These are phyloP conservation scores for Microdochium trichocladiopsis DNA, from an alignment of 2,329 filamentous ascomycete species.

Conservation along the genomic window DNA sequence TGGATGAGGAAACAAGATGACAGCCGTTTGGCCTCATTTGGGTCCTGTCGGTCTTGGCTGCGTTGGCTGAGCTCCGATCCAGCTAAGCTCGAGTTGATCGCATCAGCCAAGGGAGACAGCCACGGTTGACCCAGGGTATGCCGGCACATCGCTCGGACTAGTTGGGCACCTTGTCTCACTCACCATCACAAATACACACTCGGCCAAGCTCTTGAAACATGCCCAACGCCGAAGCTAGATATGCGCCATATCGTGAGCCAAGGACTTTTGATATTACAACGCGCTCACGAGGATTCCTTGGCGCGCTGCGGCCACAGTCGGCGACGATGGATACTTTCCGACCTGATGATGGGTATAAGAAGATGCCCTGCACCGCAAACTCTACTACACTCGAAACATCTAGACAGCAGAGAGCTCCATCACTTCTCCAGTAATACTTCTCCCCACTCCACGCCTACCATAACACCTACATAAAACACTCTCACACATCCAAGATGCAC, in stretches of 20 bases:
- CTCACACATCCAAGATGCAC: neutral
- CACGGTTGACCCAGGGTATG: no score
- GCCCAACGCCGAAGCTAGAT: neutral
- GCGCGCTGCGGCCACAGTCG: neutral
- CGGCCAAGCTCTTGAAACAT: neutral
- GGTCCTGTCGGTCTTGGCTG: no score
- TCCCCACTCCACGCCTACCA: no score
- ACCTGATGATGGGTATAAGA: neutral
- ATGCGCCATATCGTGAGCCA: neutral
- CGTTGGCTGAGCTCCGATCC: no score
- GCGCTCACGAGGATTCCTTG: neutral
- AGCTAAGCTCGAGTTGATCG: no score
- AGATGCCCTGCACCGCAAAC: neutral
- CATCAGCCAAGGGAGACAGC: no score
- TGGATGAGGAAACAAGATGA: neutral
- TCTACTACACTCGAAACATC: no score
- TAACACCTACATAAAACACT: neutral
- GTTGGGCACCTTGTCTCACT: neutral
- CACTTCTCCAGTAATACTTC: neutral
- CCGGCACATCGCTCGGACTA: neutral
- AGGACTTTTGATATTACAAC: neutral
- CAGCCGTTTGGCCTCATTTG: no score
- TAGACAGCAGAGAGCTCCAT: no score
- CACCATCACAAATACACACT: neutral
- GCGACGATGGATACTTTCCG: neutral